These are phyloP conservation scores for Lasiodiplodia theobromae DNA, from an alignment of 2,329 filamentous ascomycete genomes.

Conservation along the genomic window DNA sequence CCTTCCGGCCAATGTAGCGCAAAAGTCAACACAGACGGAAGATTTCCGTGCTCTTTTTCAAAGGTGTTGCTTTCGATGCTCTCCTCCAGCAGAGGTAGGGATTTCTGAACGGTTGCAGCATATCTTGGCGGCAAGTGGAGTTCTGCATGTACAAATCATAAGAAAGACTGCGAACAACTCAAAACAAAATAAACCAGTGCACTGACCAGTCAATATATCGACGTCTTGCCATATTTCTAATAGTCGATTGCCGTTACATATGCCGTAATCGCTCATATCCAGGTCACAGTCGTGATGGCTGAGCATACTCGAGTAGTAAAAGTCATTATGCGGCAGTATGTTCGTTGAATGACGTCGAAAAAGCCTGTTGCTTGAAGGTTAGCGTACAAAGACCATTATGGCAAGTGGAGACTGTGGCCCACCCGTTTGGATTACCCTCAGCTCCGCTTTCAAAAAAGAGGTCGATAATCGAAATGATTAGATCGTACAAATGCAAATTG, in stretches of 20 bases:
- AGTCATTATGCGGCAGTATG: too few relatives aligned
- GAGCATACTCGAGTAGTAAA: not conserved
- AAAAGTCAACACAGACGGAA: not conserved
- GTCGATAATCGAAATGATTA: not conserved
- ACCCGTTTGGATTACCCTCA: not conserved
- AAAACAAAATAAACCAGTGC: fast-evolving
- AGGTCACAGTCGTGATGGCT: not conserved
- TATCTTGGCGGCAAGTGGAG: not conserved
- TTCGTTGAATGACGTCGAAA: too few relatives aligned
- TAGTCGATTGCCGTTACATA: fast-evolving
- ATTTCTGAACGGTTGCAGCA: not conserved
- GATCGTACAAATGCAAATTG: fast-evolving
- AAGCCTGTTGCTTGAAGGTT: too few relatives aligned
- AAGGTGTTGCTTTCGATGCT: not conserved
- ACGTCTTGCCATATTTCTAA: not conserved
- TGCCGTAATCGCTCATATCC: fast-evolving
- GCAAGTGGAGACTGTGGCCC: not conserved
- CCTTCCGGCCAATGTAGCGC: not conserved
- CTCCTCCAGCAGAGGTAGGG: not conserved
- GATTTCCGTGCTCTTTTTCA: not conserved
- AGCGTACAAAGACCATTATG: too few relatives aligned
- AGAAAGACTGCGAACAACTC: not conserved
- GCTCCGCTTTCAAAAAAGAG: not conserved
- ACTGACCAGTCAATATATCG: not conserved
- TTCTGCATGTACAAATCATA: not conserved